A percentile compares a stretch with the other conserved stretches of the same genome.
These are phyloP conservation scores for Globisporangium paroecandrum DNA, from an alignment of 352 stramenopile species.

Conservation along the genomic window DNA sequence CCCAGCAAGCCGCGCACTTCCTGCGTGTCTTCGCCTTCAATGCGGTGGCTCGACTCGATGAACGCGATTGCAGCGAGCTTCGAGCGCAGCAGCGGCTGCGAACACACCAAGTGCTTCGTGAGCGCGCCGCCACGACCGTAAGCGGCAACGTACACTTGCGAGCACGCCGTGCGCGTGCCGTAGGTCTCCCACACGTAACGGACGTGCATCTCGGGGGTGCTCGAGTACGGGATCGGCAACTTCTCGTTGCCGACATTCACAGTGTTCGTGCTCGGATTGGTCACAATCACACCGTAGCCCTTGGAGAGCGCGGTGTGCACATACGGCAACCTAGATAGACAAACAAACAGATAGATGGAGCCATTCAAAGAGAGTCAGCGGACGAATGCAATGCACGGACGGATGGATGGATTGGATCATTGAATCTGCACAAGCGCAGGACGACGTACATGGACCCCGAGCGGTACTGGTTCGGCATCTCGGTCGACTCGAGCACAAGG, in stretches of 20 bases:
- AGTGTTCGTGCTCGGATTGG: constrained; percentile 78
- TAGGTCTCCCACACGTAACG: constrained; percentile 84
- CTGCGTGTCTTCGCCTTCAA: constrained; percentile 59
- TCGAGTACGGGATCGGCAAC: constrained; percentile 72
- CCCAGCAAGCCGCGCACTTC: constrained; percentile 64
- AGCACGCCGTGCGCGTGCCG: constrained; percentile 58
- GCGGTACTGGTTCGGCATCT: constrained; percentile 74
- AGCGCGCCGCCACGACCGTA: constrained; percentile 71
- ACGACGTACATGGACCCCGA: constrained; percentile 65
- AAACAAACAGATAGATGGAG: neutral
- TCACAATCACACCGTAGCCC: constrained; percentile 78
- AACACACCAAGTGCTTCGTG: constrained; percentile 72
- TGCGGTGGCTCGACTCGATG: constrained; percentile 77
- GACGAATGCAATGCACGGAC: neutral
- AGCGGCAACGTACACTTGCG: constrained; percentile 76
- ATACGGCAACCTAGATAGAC: constrained; percentile 49
- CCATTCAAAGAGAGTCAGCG: neutral
- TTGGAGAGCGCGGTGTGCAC: constrained; percentile 75
- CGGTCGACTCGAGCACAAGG: constrained; percentile 68
- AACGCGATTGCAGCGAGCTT: constrained; percentile 77
- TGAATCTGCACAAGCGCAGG: neutral
- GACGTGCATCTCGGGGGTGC: constrained; percentile 74
- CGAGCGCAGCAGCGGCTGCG: constrained; percentile 53
- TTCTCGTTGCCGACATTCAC: constrained; percentile 69
- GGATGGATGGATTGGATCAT: neutral